Percentiles rank a stretch among this genome's conserved stretches.
These are phyloP conservation scores for Leccinellum rugosiceps DNA, from an alignment of 768 basidiomycete species.

Conservation along the genomic window DNA sequence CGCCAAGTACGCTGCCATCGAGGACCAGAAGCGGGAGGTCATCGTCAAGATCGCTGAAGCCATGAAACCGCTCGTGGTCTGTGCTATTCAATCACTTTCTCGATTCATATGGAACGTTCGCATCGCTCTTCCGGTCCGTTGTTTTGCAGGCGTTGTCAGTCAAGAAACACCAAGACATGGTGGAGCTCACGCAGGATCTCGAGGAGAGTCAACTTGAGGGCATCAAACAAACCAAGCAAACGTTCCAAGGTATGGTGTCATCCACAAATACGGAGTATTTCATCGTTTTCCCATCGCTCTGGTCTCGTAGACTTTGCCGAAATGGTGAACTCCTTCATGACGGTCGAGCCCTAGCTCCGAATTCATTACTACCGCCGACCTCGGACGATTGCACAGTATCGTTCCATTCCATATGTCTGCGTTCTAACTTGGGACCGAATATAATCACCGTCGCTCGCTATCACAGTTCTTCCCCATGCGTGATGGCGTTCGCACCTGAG, in stretches of 20 bases:
- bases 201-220: constrained; percentile 26
- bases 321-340: constrained; percentile 22
- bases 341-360: constrained; percentile 2
- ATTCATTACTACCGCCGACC: not conserved
- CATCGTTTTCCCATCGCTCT: not conserved
- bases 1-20: constrained; percentile 17
- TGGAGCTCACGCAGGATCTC: constrained; percentile 18
- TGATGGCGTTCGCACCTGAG: not conserved
- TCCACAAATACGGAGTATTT: not conserved
- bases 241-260: constrained; percentile 19
- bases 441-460: too few relatives aligned
- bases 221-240: constrained; percentile 16
- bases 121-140: not conserved
- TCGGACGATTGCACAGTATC: not conserved
- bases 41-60: constrained; percentile 22
- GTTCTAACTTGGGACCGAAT: not conserved
- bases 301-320: constrained; percentile 14
- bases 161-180: constrained; percentile 25
- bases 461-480: not conserved
- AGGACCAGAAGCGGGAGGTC: constrained; percentile 29
- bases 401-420: not conserved
- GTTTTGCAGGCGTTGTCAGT: constrained; percentile 23
- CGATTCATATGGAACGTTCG: not conserved
- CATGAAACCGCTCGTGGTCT: constrained; percentile 26
- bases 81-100: not conserved